Evolutionary conservation across 257 asterid genomes (phyloP).

Genomic region (Forsythia suspensa): DNA sequence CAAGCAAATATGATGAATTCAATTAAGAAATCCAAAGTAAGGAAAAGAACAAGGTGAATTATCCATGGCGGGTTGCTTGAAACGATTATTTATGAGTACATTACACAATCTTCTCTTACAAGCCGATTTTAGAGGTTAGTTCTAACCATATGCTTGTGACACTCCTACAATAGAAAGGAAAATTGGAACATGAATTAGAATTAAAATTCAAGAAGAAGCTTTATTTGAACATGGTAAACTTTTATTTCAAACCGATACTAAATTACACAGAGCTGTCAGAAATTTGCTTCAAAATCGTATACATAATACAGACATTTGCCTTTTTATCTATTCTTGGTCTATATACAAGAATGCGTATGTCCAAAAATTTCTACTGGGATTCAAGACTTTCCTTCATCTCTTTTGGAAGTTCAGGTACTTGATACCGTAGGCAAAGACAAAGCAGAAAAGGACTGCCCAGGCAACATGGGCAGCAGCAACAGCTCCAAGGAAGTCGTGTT

Average conservation of each 20-base stretch:
- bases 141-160: too few relatives aligned
- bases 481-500: conserved; percentile 64
- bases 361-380: not conserved
- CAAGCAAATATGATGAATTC: too few relatives aligned
- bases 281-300: conserved; percentile 5
- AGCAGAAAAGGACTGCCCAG: conserved; percentile 66
- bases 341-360: not conserved
- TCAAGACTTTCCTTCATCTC: conserved; percentile 39
- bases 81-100: too few relatives aligned
- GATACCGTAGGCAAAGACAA: conserved; percentile 67
- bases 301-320: not conserved
- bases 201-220: not conserved
- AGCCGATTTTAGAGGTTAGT: too few relatives aligned
- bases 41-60: too few relatives aligned
- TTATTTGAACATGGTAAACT: not conserved
- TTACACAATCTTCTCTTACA: too few relatives aligned
- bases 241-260: not conserved
- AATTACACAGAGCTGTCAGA: not conserved
- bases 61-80: too few relatives aligned
- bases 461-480: conserved; percentile 67
- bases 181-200: not conserved
- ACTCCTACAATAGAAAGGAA: not conserved
- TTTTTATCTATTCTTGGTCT: not conserved
- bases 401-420: conserved; percentile 75
- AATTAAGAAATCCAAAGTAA: too few relatives aligned